Percentiles rank a stretch among this genome's conserved stretches.
Evolutionary conservation across 805 yeast genomes (phyloP).

Genomic region (Grigorovia transvaalensis): DNA sequence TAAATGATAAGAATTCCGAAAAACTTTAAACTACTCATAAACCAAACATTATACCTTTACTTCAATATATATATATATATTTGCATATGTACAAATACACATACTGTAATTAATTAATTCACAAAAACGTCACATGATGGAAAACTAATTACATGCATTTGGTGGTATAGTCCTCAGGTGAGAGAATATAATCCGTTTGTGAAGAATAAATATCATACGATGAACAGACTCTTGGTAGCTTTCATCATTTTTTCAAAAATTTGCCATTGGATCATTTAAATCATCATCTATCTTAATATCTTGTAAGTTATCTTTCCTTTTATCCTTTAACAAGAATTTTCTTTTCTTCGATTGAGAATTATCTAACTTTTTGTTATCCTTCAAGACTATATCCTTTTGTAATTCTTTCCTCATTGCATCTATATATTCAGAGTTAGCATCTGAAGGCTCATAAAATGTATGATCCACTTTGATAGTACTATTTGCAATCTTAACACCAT

Average conservation of each 20-base stretch:
- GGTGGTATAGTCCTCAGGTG: too few species aligned
- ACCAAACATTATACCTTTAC: too few species aligned
- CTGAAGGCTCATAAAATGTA: slow-evolving; percentile 46
- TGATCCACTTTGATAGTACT: slow-evolving; percentile 57
- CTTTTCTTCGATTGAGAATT: neutral
- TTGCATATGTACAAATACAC: too few species aligned
- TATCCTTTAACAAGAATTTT: neutral
- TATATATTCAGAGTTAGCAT: slow-evolving; percentile 41
- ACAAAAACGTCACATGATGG: too few species aligned
- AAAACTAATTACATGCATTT: too few species aligned
- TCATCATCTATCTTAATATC: slow-evolving; percentile 2
- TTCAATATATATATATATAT: too few species aligned
- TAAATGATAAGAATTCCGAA: too few species aligned
- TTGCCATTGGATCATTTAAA: slow-evolving; percentile 4
- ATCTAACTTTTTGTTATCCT: neutral
- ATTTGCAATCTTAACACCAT: slow-evolving; percentile 52
- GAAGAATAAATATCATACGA: too few species aligned
- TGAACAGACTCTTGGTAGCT: neutral
- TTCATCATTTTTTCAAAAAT: neutral
- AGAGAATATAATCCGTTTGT: too few species aligned
- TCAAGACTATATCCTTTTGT: slow-evolving; percentile 15
- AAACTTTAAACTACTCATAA: too few species aligned
- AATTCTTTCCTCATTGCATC: slow-evolving; percentile 28
- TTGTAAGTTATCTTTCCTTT: neutral
- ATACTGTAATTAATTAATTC: too few species aligned